A percentile compares a stretch with the other conserved stretches of the same genome.
phyloP scores from a whole-genome alignment of 164 flowering plant genomes.

The Amborella trichopoda region DNA sequence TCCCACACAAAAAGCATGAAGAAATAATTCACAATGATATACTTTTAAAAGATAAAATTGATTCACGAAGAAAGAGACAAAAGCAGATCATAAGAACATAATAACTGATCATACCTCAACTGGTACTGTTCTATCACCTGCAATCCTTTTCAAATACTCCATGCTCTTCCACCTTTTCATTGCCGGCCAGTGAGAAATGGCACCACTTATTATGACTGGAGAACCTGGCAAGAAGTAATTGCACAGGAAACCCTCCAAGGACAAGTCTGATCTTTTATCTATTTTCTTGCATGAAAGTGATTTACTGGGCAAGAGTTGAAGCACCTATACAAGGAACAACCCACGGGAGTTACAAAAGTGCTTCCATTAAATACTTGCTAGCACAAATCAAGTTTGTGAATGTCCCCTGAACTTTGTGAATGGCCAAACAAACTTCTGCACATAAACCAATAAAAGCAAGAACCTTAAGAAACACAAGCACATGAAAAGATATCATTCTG shows the following conservation, averaged over 20 bases:
- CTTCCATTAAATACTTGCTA: no score
- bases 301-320: slow-evolving; percentile 39
- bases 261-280: slow-evolving; percentile 44
- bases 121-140: slow-evolving; percentile 88
- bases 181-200: slow-evolving; percentile 93
- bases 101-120: slow-evolving; percentile 68
- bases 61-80: background rate
- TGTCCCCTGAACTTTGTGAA: no score
- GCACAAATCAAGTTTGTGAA: no score
- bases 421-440: no score
- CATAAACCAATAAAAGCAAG: no score
- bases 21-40: no score
- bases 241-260: slow-evolving; percentile 75
- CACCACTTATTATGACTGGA: slow-evolving; percentile 72
- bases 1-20: no score
- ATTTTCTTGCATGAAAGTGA: slow-evolving; percentile 56
- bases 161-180: slow-evolving; percentile 68
- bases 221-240: slow-evolving; percentile 55
- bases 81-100: background rate
- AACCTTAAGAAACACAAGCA: no score
- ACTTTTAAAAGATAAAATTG: no score
- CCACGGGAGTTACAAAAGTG: background rate
- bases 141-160: slow-evolving; percentile 64
- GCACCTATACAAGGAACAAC: slow-evolving; percentile 26
- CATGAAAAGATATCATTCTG: no score